A percentile compares a stretch with the other conserved stretches of the same genome.
phyloP scores from a whole-genome alignment of 2,329 filamentous ascomycete genomes.

The Aspergillus intermedius region DNA sequence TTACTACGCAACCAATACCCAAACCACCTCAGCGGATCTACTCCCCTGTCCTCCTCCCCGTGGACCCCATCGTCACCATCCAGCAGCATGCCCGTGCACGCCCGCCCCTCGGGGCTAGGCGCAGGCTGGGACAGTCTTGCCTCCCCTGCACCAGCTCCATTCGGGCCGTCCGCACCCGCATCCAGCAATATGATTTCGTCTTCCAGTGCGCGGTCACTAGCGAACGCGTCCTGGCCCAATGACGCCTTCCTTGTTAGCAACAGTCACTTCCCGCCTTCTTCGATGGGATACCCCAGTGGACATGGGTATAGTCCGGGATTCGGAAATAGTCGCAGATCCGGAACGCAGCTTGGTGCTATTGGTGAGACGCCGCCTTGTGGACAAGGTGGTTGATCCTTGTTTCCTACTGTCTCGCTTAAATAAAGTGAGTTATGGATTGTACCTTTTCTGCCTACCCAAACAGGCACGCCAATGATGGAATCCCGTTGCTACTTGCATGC shows the following conservation, averaged over 20 bases:
- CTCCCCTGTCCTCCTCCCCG: conserved; percentile 12
- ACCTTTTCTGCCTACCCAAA: background rate
- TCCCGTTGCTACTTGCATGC: too few species aligned
- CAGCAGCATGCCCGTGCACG: background rate
- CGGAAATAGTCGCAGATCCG: conserved; percentile 20
- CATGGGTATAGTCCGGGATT: conserved; percentile 8
- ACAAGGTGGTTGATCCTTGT: conserved; percentile 40
- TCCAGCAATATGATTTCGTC: conserved; percentile 14
- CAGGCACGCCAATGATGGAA: too few species aligned
- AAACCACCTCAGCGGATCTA: conserved; percentile 12
- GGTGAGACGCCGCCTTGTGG: conserved; percentile 44
- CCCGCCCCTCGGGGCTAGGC: background rate
- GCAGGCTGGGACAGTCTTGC: background rate
- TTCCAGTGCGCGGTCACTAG: conserved; percentile 7
- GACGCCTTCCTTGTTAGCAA: conserved; percentile 31
- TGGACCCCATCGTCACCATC: conserved; percentile 13
- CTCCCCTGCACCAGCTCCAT: background rate
- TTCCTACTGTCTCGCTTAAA: background rate
- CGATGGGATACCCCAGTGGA: conserved; percentile 15
- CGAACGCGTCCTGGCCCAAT: conserved; percentile 29
- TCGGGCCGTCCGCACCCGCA: background rate
- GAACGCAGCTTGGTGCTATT: conserved; percentile 34
- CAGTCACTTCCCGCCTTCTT: conserved; percentile 10
- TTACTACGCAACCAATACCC: conserved; percentile 18
- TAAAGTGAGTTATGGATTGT: background rate